Percentiles rank a stretch among this genome's conserved stretches.
These are phyloP conservation scores for Dioszegia crocea DNA, from an alignment of 768 basidiomycete species.

Conservation along the genomic window DNA sequence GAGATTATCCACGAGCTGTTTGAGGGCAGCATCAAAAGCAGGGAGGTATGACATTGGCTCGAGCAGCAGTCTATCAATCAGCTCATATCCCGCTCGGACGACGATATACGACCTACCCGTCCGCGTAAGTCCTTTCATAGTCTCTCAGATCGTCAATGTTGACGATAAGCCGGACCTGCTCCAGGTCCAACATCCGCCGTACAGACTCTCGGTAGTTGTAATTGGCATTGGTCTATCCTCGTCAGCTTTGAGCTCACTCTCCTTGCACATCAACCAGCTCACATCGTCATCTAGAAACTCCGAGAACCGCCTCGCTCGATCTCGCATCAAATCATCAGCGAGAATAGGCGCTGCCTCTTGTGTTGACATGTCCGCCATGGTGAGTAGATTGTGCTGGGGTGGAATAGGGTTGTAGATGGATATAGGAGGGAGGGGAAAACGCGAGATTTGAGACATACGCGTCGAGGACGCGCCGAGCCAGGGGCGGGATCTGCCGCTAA, in stretches of 20 bases:
- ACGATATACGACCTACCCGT: slow-evolving; percentile 52
- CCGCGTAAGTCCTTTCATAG: slow-evolving; percentile 78
- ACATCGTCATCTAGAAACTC: slow-evolving; percentile 60
- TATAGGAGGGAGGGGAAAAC: neutral
- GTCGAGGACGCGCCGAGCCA: too few relatives aligned
- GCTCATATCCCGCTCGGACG: neutral
- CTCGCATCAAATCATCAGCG: slow-evolving; percentile 63
- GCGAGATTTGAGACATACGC: too few relatives aligned
- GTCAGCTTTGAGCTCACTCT: neutral
- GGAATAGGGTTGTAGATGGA: neutral
- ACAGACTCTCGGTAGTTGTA: slow-evolving; percentile 81
- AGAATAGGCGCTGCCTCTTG: slow-evolving; percentile 56
- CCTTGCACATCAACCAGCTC: slow-evolving; percentile 2
- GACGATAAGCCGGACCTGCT: slow-evolving; percentile 82
- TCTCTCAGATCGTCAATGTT: slow-evolving; percentile 95
- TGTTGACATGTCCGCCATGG: slow-evolving; percentile 35
- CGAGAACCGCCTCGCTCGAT: slow-evolving; percentile 72
- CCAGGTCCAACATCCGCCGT: slow-evolving; percentile 70
- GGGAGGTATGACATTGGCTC: slow-evolving; percentile 80
- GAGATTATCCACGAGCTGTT: slow-evolving; percentile 66
- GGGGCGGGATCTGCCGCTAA: too few relatives aligned
- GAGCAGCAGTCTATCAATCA: slow-evolving; percentile 66
- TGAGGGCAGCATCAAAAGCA: slow-evolving; percentile 81
- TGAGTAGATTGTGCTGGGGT: neutral
- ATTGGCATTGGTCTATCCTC: slow-evolving; percentile 43